Conservation (phyloP, 768 basidiomycete genomes). For the Podaxis mareebaensis region DNA sequence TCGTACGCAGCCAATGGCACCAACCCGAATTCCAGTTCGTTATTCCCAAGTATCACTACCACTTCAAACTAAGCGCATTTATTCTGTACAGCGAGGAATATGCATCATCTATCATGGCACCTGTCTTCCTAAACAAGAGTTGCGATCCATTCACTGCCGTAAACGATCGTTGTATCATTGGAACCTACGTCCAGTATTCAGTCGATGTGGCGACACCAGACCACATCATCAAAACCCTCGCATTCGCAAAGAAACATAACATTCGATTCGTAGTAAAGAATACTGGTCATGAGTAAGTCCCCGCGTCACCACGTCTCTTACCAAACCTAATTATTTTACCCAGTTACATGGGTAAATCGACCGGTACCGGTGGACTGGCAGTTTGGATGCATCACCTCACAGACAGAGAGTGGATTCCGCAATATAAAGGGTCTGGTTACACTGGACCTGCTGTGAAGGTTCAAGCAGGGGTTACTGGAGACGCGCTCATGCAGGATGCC, state of each 20-base stretch:
- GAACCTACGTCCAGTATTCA: constrained; percentile 19
- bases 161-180: constrained; percentile 18
- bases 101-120: constrained; percentile 12
- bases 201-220: constrained; percentile 21
- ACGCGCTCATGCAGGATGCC: constrained; percentile 17
- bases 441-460: constrained; percentile 22
- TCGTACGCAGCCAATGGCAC: constrained; percentile 6
- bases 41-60: no score
- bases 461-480: constrained; percentile 21
- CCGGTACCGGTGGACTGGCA: constrained; percentile 22
- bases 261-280: constrained; percentile 25
- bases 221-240: constrained; percentile 23
- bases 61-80: neutral
- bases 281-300: constrained; percentile 23
- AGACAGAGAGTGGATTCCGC: constrained; percentile 18
- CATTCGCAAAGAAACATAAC: constrained; percentile 23
- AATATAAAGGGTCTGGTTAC: constrained; percentile 19
- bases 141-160: constrained; percentile 19
- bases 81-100: neutral
- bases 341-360: constrained; percentile 24
- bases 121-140: constrained; percentile 19
- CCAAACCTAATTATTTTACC: constrained; percentile 1
- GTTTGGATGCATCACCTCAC: constrained; percentile 23
- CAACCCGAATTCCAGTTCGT: constrained; percentile 11
- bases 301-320: neutral